Conservation (phyloP, 352 stramenopile genomes). For the Globisporangium ultimum region DNA sequence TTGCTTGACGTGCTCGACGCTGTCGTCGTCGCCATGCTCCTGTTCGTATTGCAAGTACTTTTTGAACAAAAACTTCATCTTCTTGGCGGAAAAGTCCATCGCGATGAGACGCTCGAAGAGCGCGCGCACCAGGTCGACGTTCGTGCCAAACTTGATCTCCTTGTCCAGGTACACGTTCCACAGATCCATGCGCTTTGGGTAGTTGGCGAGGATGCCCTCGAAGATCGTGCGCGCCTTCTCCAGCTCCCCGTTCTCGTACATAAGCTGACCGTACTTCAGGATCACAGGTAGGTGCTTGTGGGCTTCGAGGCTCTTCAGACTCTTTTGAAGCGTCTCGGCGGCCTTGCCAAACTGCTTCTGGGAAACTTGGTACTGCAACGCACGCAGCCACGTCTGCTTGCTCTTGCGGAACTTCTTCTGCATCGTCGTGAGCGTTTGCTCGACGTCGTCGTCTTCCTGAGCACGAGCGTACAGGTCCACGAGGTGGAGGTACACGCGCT, state of each 20-base stretch:
- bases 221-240: constrained; percentile 96
- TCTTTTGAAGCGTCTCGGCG: constrained; percentile 89
- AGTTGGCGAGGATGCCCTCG: constrained; percentile 91
- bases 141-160: constrained; percentile 92
- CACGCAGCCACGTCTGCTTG: constrained; percentile 87
- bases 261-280: constrained; percentile 94
- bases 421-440: constrained; percentile 78
- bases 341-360: constrained; percentile 66
- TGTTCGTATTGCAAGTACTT: constrained; percentile 95
- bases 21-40: constrained; percentile 84
- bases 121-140: constrained; percentile 73
- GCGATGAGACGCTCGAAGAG: constrained; percentile 91
- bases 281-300: constrained; percentile 96
- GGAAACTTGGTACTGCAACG: constrained; percentile 86
- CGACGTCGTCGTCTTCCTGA: constrained; percentile 62
- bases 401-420: constrained; percentile 92
- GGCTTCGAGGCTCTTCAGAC: constrained; percentile 87
- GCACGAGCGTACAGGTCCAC: constrained; percentile 90
- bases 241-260: constrained; percentile 92
- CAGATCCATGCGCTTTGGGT: constrained; percentile 95
- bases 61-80: constrained; percentile 99
- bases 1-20: constrained; percentile 91
- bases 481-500: constrained; percentile 94
- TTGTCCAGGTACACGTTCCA: constrained; percentile 98
- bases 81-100: constrained; percentile 95